A percentile compares a stretch with the other conserved stretches of the same genome.
Conservation (phyloP, 2,329 filamentous ascomycete species). For the Aspergillus vadensis region DNA sequence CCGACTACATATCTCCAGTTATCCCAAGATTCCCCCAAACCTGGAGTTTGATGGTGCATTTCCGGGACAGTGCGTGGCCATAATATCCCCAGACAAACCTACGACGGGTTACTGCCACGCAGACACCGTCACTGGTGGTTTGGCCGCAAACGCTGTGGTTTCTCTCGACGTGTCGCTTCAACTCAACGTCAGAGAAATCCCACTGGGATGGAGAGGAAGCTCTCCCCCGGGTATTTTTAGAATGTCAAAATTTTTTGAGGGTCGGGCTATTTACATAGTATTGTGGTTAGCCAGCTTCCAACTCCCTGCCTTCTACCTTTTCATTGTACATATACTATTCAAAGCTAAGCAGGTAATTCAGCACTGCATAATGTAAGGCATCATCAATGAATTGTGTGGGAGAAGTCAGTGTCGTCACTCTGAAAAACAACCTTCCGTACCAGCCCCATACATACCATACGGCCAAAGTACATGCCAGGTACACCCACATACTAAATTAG, state of each 20-base stretch:
- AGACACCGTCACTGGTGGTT: slow-evolving; percentile 7
- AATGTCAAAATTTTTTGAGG: background rate
- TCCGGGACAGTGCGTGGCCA: slow-evolving; percentile 13
- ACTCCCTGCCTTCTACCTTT: too few relatives aligned
- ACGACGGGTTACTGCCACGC: slow-evolving; percentile 11
- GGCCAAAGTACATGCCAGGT: background rate
- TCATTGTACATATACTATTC: too few relatives aligned
- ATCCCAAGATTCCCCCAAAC: background rate
- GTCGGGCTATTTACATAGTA: too few relatives aligned
- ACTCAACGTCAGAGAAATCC: background rate
- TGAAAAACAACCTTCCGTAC: background rate
- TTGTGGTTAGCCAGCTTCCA: too few relatives aligned
- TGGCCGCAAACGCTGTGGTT: slow-evolving; percentile 18
- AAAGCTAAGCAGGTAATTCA: background rate
- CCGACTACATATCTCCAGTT: background rate
- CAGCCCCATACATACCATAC: background rate
- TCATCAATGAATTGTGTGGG: background rate
- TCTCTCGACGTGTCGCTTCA: slow-evolving; percentile 18
- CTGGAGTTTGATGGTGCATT: background rate
- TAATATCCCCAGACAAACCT: background rate
- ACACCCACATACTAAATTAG: background rate
- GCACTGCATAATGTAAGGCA: background rate
- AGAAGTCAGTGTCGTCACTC: background rate
- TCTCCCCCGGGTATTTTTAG: background rate
- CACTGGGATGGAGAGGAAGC: background rate